Evolutionary conservation across 176 grass and related monocot species (phyloP).

Genomic region (Bothriochloa decipiens): DNA sequence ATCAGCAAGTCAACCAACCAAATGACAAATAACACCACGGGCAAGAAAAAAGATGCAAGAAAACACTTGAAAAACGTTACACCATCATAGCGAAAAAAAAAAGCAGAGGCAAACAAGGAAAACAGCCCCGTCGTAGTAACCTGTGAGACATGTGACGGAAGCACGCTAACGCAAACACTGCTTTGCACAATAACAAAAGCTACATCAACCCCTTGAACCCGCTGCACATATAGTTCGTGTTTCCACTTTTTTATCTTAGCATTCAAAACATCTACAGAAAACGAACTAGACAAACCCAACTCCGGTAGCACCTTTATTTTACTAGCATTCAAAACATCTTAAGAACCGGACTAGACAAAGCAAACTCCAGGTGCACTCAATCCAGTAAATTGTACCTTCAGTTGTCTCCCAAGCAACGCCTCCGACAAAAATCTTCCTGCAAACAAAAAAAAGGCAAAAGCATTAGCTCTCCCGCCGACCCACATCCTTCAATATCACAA

Average conservation of each 20-base stretch:
- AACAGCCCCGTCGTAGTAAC: no score
- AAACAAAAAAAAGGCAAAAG: not conserved
- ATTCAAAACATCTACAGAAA: conserved; percentile 8
- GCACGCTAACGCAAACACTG: conserved; percentile 3
- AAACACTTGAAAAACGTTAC: not conserved
- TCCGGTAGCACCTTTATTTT: not conserved
- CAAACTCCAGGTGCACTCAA: not conserved
- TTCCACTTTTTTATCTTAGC: not conserved
- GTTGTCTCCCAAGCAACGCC: conserved; percentile 80
- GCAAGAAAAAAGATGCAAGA: not conserved
- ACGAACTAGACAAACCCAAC: not conserved
- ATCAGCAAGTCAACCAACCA: not conserved
- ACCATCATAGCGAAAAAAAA: not conserved
- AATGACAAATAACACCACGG: not conserved
- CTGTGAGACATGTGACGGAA: not conserved
- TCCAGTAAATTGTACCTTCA: conserved; percentile 54
- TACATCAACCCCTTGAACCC: no score
- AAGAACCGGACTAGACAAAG: not conserved
- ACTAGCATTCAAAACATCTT: not conserved
- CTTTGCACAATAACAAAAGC: not conserved
- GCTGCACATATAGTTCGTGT: no score
- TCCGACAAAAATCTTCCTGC: conserved; percentile 85
- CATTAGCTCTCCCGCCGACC: not conserved
- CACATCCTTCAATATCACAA: not conserved
- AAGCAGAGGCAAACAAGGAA: not conserved